A percentile compares a stretch with the other conserved stretches of the same genome.
These are phyloP conservation scores for Leccinum imitatum DNA, from an alignment of 768 basidiomycete species.

Conservation along the genomic window DNA sequence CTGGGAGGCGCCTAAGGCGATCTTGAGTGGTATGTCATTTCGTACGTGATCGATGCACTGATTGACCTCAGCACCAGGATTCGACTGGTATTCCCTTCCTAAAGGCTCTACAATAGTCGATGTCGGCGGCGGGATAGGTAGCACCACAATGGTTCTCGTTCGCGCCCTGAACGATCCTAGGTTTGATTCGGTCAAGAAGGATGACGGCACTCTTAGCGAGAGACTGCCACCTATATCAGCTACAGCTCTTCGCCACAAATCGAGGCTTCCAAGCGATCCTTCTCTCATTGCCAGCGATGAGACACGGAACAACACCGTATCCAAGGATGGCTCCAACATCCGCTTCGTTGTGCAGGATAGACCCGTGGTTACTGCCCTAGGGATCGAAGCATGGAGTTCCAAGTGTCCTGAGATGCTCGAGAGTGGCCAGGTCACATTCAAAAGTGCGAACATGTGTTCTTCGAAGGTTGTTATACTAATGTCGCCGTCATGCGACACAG, in stretches of 20 bases:
- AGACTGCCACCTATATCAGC: neutral
- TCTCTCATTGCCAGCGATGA: neutral
- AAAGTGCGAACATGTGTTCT: constrained; percentile 34
- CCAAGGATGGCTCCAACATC: constrained; percentile 37
- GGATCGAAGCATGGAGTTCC: constrained; percentile 55
- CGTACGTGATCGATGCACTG: neutral
- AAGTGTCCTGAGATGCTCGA: constrained; percentile 60
- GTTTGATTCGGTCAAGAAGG: constrained; percentile 2
- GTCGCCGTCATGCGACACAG: constrained; percentile 28
- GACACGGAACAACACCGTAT: constrained; percentile 13
- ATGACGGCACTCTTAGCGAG: constrained; percentile 1
- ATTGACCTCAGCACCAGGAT: constrained; percentile 39
- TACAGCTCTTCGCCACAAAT: neutral
- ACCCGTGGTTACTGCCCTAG: constrained; percentile 52
- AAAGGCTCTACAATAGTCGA: constrained; percentile 57
- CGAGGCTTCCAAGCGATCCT: constrained; percentile 3
- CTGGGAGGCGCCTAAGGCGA: constrained; percentile 67
- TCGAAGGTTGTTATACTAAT: neutral
- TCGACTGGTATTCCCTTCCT: constrained; percentile 55
- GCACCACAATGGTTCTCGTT: constrained; percentile 44
- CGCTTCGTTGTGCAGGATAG: constrained; percentile 59
- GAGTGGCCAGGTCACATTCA: constrained; percentile 51
- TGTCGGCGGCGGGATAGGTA: constrained; percentile 70
- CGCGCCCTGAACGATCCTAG: constrained; percentile 32
- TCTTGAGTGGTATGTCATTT: constrained; percentile 47